Conservation (phyloP, 768 basidiomycete genomes). For the Cystoderma amianthinum region DNA sequence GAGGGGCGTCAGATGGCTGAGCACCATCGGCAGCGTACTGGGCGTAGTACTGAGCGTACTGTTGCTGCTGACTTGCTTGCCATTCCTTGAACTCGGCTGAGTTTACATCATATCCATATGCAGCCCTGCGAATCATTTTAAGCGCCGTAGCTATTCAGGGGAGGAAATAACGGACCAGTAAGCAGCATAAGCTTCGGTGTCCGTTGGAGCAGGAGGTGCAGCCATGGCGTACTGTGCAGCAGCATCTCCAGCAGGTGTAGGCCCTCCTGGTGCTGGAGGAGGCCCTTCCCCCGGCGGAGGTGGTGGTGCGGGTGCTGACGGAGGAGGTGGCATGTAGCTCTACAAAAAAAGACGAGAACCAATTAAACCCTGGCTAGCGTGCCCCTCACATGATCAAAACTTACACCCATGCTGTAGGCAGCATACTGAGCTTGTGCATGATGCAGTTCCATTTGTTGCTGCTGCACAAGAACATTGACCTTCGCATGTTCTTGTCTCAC, state of each 20-base stretch:
- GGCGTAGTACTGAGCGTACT: constrained; percentile 71
- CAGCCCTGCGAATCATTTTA: constrained; percentile 45
- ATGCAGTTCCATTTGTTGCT: constrained; percentile 84
- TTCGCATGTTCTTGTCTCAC: constrained; percentile 85
- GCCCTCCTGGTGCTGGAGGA: constrained; percentile 31
- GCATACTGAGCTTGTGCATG: constrained; percentile 80
- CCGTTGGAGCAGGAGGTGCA: constrained; percentile 30
- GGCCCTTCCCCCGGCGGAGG: constrained; percentile 45
- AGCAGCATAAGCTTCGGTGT: constrained; percentile 49
- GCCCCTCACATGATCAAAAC: constrained; percentile 14
- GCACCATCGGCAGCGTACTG: constrained; percentile 28
- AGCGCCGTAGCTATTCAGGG: not conserved
- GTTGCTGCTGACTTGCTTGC: constrained; percentile 67
- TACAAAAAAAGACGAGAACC: constrained; percentile 7
- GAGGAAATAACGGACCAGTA: constrained; percentile 43
- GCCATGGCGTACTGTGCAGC: constrained; percentile 25
- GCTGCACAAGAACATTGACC: constrained; percentile 52
- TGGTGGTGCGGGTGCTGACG: constrained; percentile 45
- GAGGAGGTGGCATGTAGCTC: constrained; percentile 45
- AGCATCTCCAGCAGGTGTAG: constrained; percentile 42
- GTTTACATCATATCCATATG: constrained; percentile 83
- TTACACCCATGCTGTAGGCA: constrained; percentile 58
- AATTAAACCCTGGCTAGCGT: constrained; percentile 2
- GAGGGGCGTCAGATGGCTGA: constrained; percentile 19
- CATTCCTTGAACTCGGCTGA: constrained; percentile 78